Evolutionary conservation across 1,284 basidiomycete species (phyloP).

Genomic region (Fomitopsis palustris): DNA sequence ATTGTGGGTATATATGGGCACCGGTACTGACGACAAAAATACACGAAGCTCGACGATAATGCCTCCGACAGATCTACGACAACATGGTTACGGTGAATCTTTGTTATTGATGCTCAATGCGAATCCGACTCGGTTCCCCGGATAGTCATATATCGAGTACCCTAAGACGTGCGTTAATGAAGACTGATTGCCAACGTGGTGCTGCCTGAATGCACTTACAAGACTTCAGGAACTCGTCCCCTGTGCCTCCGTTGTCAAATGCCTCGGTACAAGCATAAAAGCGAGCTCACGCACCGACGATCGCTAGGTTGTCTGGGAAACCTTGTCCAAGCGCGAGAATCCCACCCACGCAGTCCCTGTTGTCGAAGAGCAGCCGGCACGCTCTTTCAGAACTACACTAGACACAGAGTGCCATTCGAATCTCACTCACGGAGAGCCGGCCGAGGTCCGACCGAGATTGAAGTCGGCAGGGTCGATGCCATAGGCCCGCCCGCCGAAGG

Average conservation of each 20-base stretch:
- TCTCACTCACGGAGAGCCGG: constrained; percentile 27
- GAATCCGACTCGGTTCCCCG: constrained; percentile 54
- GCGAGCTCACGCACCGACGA: constrained; percentile 44
- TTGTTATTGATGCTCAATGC: constrained; percentile 54
- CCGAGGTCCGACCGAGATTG: constrained; percentile 51
- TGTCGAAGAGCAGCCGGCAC: not conserved
- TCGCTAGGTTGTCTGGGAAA: constrained; percentile 52
- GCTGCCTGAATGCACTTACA: constrained; percentile 36
- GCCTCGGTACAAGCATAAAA: not conserved
- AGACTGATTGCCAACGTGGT: not conserved
- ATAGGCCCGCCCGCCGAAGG: constrained; percentile 52
- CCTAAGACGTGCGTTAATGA: constrained; percentile 31
- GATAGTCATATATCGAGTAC: constrained; percentile 61
- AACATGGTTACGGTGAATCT: not conserved
- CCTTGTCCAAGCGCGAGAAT: constrained; percentile 50
- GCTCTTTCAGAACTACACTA: not conserved
- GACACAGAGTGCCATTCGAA: too few species aligned
- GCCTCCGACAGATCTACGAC: not conserved
- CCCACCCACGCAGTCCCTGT: constrained; percentile 61
- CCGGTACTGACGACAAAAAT: not conserved
- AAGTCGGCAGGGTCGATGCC: constrained; percentile 56
- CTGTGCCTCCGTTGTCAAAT: constrained; percentile 20
- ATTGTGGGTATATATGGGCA: too few species aligned
- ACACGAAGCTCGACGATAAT: not conserved
- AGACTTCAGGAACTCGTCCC: constrained; percentile 70